These are phyloP conservation scores for Pestalotiopsis sp. DNA, from an alignment of 2,329 filamentous ascomycete genomes.

Conservation along the genomic window DNA sequence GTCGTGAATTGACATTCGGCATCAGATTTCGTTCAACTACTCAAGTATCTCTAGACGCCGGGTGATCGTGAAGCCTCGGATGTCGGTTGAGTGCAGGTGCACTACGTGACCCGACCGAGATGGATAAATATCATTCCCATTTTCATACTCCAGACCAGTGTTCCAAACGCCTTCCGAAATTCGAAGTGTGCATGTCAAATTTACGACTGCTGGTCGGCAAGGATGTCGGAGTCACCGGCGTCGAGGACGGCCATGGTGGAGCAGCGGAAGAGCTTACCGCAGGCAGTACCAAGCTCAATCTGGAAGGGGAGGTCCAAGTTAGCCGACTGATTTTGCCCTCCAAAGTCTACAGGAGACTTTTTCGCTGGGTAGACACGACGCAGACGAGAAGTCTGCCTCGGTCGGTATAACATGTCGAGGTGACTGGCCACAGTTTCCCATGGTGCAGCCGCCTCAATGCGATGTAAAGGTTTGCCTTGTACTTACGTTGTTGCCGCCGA, in stretches of 20 bases:
- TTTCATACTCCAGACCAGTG: constrained; percentile 15
- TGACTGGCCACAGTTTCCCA: constrained; percentile 10
- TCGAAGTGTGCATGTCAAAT: constrained; percentile 23
- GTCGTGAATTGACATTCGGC: constrained; percentile 21
- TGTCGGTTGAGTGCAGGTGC: constrained; percentile 12
- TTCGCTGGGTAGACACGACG: constrained; percentile 76
- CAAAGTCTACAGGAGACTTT: constrained; percentile 84
- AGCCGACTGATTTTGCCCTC: constrained; percentile 75
- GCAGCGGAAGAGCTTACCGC: constrained; percentile 98
- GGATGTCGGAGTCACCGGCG: constrained; percentile 97
- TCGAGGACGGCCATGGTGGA: constrained; percentile 97
- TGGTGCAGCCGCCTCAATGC: neutral
- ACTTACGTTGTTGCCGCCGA: constrained; percentile 98
- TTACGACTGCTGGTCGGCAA: constrained; percentile 75
- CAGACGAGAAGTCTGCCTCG: constrained; percentile 13
- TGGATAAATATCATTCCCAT: constrained; percentile 9
- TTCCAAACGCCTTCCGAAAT: constrained; percentile 31
- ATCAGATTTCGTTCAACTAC: constrained; percentile 24
- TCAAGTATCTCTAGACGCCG: constrained; percentile 18
- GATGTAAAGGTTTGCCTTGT: constrained; percentile 12
- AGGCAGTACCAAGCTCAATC: constrained; percentile 98
- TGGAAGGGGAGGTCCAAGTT: constrained; percentile 47
- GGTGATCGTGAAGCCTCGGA: constrained; percentile 17
- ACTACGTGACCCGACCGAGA: constrained; percentile 1
- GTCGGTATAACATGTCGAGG: neutral